Conservation (phyloP, 1,284 basidiomycete species). For the Termitomyces sp. region DNA sequence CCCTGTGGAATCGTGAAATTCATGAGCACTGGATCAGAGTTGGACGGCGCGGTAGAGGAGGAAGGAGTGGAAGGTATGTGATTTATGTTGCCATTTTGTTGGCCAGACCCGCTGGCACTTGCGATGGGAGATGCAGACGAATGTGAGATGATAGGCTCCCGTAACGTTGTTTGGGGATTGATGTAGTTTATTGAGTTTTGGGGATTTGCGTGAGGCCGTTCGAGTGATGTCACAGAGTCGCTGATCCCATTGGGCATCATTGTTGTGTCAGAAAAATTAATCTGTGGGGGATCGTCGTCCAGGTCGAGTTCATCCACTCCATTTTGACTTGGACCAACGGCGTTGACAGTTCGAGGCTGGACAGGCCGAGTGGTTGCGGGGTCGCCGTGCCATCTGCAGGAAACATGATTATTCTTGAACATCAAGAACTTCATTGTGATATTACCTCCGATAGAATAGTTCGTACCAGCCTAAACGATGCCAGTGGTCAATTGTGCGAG, state of each 20-base stretch:
- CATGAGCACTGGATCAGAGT: slow-evolving; percentile 35
- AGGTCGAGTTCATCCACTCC: slow-evolving; percentile 41
- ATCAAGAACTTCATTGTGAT: not conserved
- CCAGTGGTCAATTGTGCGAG: slow-evolving; percentile 71
- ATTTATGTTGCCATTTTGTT: slow-evolving; percentile 10
- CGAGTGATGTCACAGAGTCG: slow-evolving; percentile 17
- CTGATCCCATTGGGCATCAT: slow-evolving; percentile 27
- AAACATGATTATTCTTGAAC: not conserved
- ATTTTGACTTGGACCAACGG: slow-evolving; percentile 24
- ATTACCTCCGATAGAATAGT: slow-evolving; percentile 57
- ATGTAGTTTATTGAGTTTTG: slow-evolving; percentile 20
- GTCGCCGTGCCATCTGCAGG: slow-evolving; percentile 54
- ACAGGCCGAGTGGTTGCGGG: slow-evolving; percentile 48
- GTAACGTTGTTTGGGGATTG: slow-evolving; percentile 23
- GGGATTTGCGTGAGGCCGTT: slow-evolving; percentile 12
- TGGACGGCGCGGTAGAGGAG: slow-evolving; percentile 18
- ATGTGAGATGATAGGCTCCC: slow-evolving; percentile 19
- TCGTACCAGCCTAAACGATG: slow-evolving; percentile 68
- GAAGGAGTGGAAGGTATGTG: slow-evolving; percentile 5
- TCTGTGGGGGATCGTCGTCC: slow-evolving; percentile 40
- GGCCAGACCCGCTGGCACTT: slow-evolving; percentile 10
- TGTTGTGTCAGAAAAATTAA: slow-evolving; percentile 37
- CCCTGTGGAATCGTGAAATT: slow-evolving; percentile 52
- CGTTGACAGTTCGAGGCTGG: slow-evolving; percentile 30
- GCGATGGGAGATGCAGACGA: slow-evolving; percentile 16